phyloP scores from a whole-genome alignment of 2,329 filamentous ascomycete genomes.

The Kalmusia sp. region DNA sequence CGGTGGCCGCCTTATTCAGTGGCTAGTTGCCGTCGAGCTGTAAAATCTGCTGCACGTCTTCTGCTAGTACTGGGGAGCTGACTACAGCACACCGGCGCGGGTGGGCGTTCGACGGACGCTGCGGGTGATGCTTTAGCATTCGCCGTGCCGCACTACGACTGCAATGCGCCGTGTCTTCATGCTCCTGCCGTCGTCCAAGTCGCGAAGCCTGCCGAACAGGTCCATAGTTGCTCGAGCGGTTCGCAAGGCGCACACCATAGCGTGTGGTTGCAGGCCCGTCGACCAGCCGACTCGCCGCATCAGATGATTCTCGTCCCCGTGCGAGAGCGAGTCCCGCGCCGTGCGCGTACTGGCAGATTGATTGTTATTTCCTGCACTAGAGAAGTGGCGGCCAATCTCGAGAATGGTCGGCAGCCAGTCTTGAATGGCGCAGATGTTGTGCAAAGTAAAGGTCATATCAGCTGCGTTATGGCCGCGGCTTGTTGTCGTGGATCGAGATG shows the following conservation, averaged over 20 bases:
- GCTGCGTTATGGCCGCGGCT: slow-evolving; percentile 13
- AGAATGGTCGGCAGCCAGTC: background rate
- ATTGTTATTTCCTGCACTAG: slow-evolving; percentile 22
- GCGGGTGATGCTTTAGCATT: slow-evolving; percentile 30
- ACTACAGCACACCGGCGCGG: slow-evolving; percentile 28
- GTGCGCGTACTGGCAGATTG: slow-evolving; percentile 26
- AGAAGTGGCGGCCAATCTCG: slow-evolving; percentile 34
- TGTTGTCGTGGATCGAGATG: slow-evolving; percentile 12
- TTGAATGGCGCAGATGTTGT: slow-evolving; percentile 5
- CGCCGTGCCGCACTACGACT: slow-evolving; percentile 21
- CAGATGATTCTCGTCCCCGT: slow-evolving; percentile 18
- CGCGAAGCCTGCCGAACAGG: slow-evolving; percentile 5
- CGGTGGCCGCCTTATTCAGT: too few species aligned
- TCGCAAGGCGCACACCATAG: slow-evolving; percentile 8
- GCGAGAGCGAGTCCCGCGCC: slow-evolving; percentile 20
- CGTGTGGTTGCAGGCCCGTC: slow-evolving; percentile 15
- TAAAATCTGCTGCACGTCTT: slow-evolving; percentile 13
- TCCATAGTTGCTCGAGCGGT: slow-evolving; percentile 1
- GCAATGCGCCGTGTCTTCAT: background rate
- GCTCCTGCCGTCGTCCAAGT: background rate
- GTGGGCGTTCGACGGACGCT: slow-evolving; percentile 22
- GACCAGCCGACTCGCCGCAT: slow-evolving; percentile 37
- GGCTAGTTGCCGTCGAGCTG: slow-evolving; percentile 11
- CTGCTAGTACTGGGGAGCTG: slow-evolving; percentile 13
- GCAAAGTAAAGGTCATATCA: slow-evolving; percentile 16